Evolutionary conservation across 352 stramenopile species (phyloP), one percentile per base, ranked within the genome.

Genomic region (Globisporangium alternatum): DNA sequence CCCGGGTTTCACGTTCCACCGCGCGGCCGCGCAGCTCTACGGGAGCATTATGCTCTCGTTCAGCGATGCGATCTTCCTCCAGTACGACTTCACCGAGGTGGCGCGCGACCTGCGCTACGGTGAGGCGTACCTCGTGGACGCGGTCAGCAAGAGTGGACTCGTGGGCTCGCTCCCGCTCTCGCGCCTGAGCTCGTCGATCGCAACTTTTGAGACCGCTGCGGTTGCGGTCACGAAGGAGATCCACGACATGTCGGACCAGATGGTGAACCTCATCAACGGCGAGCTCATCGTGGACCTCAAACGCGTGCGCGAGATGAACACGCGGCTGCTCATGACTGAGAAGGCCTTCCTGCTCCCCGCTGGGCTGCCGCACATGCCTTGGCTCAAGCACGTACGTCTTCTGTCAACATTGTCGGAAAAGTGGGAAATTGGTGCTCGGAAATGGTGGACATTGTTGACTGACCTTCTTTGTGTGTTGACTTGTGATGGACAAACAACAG

Each of bases 61-160:
- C 66, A 91, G 78, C 35, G 82, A 95, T 65, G 68, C 83, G 1
- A 75, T 93, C n/a, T 95, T 95, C 45, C 39, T 95, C 17, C 86
- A 89, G 67, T 95, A 95, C 68, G 86, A 95, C 65, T 95, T 95
- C 65, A 88, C 76, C 0, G 86, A 93, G 59, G 70, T 92, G 19
- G 85, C 86, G 3, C 81, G 83, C 6, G 82, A 93, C 33, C 60
- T 95, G 25, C 83, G 83, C 12, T 68, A 77, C 37, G 86, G 82
- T 15, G 78, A 95, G 49, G 68, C 73, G 31, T 80, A 90, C 41
- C 52, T 95, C 7, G 56, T 72, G 3, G 60, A 75, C 31, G 82
- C 78, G 6, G 63, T 95, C n/a, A 54, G 45, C 41, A 74, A 65
- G 12, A 62, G 75, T 31, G 68, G 69, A n/a, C 48, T 83, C 30